Percentiles rank a stretch among this genome's conserved stretches.
These are phyloP conservation scores for Irpex sp. DNA, from an alignment of 1,284 basidiomycete species.

Conservation along the genomic window DNA sequence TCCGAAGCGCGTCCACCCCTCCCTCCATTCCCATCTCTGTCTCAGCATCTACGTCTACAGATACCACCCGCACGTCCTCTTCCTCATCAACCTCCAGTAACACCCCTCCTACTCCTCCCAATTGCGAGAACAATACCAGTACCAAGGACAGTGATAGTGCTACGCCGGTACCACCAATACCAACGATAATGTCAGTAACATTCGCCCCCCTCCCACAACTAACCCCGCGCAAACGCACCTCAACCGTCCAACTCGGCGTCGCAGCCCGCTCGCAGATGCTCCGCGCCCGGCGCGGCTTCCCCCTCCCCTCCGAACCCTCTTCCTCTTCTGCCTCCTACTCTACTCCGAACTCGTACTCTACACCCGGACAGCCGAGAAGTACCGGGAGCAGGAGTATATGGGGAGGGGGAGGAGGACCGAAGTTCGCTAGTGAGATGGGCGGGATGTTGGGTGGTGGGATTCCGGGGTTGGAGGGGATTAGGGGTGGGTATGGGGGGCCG, in stretches of 20 bases:
- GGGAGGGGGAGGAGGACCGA: neutral
- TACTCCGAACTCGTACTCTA: no score
- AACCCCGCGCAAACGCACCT: conserved; percentile 49
- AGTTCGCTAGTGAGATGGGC: neutral
- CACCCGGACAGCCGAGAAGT: no score
- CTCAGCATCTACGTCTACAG: no score
- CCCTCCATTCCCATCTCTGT: conserved; percentile 31
- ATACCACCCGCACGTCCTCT: neutral
- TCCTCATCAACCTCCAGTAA: neutral
- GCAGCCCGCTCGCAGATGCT: conserved; percentile 50
- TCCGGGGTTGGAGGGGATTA: neutral
- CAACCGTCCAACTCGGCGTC: conserved; percentile 54
- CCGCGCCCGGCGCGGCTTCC: conserved; percentile 15
- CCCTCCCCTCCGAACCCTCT: no score
- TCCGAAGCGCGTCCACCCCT: neutral
- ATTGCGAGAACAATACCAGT: no score
- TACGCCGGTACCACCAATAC: neutral
- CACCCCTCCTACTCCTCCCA: no score
- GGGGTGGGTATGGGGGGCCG: no score
- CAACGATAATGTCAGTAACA: conserved; percentile 17
- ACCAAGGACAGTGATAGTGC: no score
- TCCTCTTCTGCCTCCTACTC: no score
- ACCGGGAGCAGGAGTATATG: neutral
- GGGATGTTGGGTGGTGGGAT: neutral
- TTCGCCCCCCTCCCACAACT: conserved; percentile 63